Evolutionary conservation across 2,329 filamentous ascomycete species (phyloP).

Genomic region (Ceratocystis colombiana): DNA sequence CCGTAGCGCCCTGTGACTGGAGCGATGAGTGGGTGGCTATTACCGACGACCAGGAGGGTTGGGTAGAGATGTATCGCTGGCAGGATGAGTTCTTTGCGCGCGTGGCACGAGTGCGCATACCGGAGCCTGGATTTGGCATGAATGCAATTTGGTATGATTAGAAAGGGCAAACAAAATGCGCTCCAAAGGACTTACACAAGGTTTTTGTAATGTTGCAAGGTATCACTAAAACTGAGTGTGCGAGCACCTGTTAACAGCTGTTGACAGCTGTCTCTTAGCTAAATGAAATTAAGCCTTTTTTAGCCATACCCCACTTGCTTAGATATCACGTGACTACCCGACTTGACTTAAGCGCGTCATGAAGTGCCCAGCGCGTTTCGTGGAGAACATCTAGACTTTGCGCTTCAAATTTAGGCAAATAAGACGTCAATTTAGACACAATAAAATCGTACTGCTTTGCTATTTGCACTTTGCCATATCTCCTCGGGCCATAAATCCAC

Average conservation of each 20-base stretch:
- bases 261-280: not conserved
- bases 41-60: conserved; percentile 80
- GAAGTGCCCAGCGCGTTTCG: not conserved
- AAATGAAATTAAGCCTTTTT: conserved; percentile 9
- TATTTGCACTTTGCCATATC: not conserved
- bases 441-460: not conserved
- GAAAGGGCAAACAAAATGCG: not conserved
- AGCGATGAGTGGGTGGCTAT: conserved; percentile 83
- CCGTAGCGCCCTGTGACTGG: conserved; percentile 74
- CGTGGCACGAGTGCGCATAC: conserved; percentile 65
- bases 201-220: not conserved
- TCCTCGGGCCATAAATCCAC: not conserved
- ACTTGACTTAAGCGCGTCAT: not conserved
- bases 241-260: not conserved
- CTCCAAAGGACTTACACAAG: not conserved
- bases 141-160: conserved; percentile 89
- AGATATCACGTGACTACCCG: conserved; percentile 1
- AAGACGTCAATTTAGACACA: not conserved
- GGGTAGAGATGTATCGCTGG: conserved; percentile 81
- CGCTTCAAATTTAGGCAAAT: not conserved
- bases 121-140: conserved; percentile 88
- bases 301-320: not conserved
- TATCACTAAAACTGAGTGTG: not conserved
- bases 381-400: not conserved
- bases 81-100: conserved; percentile 67